Conservation (phyloP, 371 early-diverging fungal species). For the Coemansia sp. region DNA sequence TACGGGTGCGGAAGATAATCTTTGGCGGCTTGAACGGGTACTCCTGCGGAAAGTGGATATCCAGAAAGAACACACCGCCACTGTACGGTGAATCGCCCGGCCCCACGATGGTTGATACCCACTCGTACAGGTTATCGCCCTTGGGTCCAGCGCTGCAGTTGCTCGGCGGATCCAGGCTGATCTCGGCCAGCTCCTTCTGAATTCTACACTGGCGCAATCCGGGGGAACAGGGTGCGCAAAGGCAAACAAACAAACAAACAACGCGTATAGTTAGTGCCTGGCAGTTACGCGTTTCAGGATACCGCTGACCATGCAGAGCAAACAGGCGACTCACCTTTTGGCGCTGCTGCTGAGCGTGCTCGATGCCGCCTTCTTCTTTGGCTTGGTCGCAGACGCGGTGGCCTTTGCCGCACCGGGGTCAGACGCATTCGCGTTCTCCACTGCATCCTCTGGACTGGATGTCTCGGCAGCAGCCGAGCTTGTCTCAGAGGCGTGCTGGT, state of each 20-base stretch:
- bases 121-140: conserved; percentile 93
- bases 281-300: not conserved
- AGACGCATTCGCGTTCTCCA: not conserved
- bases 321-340: conserved; percentile 54
- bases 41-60: conserved; percentile 79
- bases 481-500: not conserved
- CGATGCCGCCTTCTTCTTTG: conserved; percentile 28
- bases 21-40: conserved; percentile 96
- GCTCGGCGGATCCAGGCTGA: conserved; percentile 90
- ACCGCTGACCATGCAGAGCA: not conserved
- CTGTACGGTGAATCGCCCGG: conserved; percentile 81
- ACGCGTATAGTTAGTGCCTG: not conserved
- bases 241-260: conserved; percentile 5
- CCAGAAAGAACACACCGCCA: conserved; percentile 77
- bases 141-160: conserved; percentile 97
- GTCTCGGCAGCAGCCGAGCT: not conserved
- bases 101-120: conserved; percentile 93
- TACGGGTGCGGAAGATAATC: conserved; percentile 83
- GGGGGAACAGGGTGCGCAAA: not conserved
- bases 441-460: not conserved
- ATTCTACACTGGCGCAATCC: conserved; percentile 58
- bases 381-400: conserved; percentile 9
- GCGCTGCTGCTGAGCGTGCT: conserved; percentile 59
- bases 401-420: conserved; percentile 8
- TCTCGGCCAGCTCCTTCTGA: conserved; percentile 93